phyloP scores from a whole-genome alignment of 495 filamentous ascomycete species.

The Penicillium maclennaniae region DNA sequence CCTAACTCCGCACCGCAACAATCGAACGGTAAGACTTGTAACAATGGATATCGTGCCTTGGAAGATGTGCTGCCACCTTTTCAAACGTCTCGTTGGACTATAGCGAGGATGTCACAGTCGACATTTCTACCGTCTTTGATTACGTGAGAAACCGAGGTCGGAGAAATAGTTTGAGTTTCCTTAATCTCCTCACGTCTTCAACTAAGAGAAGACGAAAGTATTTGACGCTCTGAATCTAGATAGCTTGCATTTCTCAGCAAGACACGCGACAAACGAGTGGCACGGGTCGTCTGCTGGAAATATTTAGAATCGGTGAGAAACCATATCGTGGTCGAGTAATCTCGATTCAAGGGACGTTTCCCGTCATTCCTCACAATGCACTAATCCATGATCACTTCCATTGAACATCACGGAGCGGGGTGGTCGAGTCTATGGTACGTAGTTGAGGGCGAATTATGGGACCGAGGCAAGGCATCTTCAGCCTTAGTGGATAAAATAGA shows the following conservation, averaged over 20 bases:
- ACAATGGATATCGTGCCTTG: too few species aligned
- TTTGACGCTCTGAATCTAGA: not conserved
- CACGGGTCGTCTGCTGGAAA: slow-evolving; percentile 7
- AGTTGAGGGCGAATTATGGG: slow-evolving; percentile 36
- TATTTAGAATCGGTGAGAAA: slow-evolving; percentile 9
- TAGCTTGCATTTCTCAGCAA: not conserved
- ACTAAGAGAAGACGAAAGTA: not conserved
- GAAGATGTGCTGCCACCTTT: too few species aligned
- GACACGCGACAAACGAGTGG: not conserved
- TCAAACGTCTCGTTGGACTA: too few species aligned
- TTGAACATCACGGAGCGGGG: slow-evolving; percentile 20
- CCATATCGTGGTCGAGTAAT: not conserved
- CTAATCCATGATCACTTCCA: not conserved
- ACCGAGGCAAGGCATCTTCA: slow-evolving; percentile 39
- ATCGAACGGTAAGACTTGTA: too few species aligned
- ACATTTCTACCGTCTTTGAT: too few species aligned
- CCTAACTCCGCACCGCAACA: too few species aligned
- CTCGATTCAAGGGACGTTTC: too few species aligned
- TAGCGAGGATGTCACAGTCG: too few species aligned
- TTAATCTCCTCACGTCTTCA: not conserved
- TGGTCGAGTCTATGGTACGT: slow-evolving; percentile 41
- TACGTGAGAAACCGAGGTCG: too few species aligned
- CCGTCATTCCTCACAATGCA: too few species aligned
- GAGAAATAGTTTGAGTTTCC: too few species aligned
- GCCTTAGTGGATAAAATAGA: slow-evolving; percentile 42